A percentile compares a stretch with the other conserved stretches of the same genome.
Conservation (phyloP, 257 asterid genomes). For the Nicotiana obtusifolia region DNA sequence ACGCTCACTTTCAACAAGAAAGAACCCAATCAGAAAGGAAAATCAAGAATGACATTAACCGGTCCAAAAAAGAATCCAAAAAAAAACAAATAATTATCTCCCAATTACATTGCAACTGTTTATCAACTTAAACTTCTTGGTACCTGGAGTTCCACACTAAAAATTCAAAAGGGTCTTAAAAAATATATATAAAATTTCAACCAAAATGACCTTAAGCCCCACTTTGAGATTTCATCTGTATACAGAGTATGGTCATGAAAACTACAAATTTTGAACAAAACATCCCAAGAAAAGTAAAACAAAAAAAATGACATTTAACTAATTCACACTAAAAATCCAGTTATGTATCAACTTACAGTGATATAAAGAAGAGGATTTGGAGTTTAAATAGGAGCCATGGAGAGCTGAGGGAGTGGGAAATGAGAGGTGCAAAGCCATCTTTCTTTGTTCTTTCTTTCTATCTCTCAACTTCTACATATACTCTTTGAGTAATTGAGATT, state of each 20-base stretch:
- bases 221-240: neutral
- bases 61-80: neutral
- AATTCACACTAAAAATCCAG: neutral
- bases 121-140: neutral
- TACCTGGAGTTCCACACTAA: neutral
- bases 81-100: neutral
- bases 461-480: neutral
- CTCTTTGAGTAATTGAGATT: neutral
- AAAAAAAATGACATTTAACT: neutral
- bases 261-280: neutral
- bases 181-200: neutral
- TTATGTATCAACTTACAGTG: constrained; percentile 28
- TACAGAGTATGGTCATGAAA: neutral
- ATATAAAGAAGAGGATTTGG: constrained; percentile 31
- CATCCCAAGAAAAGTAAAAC: neutral
- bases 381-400: constrained; percentile 31
- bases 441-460: neutral
- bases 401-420: constrained; percentile 41
- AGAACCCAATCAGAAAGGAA: neutral
- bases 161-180: neutral
- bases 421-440: constrained; percentile 68
- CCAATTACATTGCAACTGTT: neutral
- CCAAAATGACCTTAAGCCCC: neutral
- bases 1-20: neutral
- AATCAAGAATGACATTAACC: neutral